phyloP scores from a whole-genome alignment of 495 filamentous ascomycete genomes.

The Mytilinidion resinicola region DNA sequence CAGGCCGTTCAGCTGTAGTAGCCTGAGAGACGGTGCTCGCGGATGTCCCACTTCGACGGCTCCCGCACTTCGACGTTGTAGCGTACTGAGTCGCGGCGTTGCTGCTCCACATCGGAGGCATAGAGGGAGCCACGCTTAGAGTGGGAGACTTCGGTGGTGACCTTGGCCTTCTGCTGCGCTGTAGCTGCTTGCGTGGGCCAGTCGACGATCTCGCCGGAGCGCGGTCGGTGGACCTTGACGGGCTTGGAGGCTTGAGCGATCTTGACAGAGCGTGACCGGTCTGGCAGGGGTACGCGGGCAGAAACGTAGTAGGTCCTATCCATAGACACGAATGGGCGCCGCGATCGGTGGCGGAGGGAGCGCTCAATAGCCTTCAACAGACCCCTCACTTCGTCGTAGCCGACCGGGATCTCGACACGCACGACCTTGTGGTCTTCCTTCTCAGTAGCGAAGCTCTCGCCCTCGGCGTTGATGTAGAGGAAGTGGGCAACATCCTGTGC shows the following conservation, averaged over 20 bases:
- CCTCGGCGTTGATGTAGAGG: slow-evolving; percentile 31
- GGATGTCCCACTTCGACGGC: slow-evolving; percentile 28
- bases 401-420: slow-evolving; percentile 33
- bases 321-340: slow-evolving; percentile 32
- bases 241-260: slow-evolving; percentile 22
- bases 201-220: slow-evolving; percentile 29
- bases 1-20: slow-evolving; percentile 26
- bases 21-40: slow-evolving; percentile 28
- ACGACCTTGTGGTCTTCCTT: slow-evolving; percentile 34
- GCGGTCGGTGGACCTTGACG: slow-evolving; percentile 16
- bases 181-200: slow-evolving; percentile 8
- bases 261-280: slow-evolving; percentile 21
- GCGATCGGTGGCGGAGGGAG: slow-evolving; percentile 20
- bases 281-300: slow-evolving; percentile 16
- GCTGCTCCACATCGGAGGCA: slow-evolving; percentile 26
- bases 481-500: slow-evolving; percentile 33
- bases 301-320: slow-evolving; percentile 30
- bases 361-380: slow-evolving; percentile 35
- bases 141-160: slow-evolving; percentile 16
- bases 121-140: slow-evolving; percentile 34
- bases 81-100: slow-evolving; percentile 22
- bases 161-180: not conserved
- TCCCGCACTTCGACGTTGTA: slow-evolving; percentile 36
- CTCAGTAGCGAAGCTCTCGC: slow-evolving; percentile 31
- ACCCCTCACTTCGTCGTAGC: slow-evolving; percentile 30